Percentiles rank a stretch among this genome's conserved stretches.
Evolutionary conservation across 1,284 basidiomycete genomes (phyloP).

Genomic region (Trametes hirsuta): DNA sequence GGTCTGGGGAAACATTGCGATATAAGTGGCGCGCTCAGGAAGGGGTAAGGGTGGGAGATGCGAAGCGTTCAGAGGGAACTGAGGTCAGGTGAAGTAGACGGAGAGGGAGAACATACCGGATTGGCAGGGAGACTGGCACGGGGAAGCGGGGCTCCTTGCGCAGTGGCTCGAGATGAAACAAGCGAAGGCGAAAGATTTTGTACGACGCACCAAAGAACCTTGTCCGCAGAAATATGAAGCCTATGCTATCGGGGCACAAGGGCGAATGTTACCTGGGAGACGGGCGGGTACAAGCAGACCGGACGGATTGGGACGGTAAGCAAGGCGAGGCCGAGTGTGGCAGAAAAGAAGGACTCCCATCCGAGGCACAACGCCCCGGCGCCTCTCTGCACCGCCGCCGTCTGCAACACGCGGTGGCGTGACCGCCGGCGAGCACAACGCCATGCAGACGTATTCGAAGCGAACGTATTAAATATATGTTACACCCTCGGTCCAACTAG

Average conservation of each 20-base stretch:
- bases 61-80: background rate
- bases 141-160: constrained; percentile 10
- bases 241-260: background rate
- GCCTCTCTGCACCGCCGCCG: constrained; percentile 1
- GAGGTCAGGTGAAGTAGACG: background rate
- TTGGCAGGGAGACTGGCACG: constrained; percentile 5
- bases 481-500: no score
- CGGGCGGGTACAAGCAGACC: background rate
- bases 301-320: background rate
- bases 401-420: constrained; percentile 15
- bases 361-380: constrained; percentile 13
- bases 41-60: background rate
- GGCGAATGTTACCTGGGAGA: background rate
- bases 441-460: no score
- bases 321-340: background rate
- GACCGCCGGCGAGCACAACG: constrained; percentile 1
- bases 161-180: constrained; percentile 16
- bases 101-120: constrained; percentile 19
- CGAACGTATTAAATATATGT: no score
- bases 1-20: constrained; percentile 8
- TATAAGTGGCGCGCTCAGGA: background rate
- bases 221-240: background rate
- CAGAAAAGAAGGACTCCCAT: constrained; percentile 9
- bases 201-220: constrained; percentile 17
- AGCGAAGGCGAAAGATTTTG: constrained; percentile 10